phyloP scores from a whole-genome alignment of 208 protist genomes.

The Naegleria gruberi region DNA sequence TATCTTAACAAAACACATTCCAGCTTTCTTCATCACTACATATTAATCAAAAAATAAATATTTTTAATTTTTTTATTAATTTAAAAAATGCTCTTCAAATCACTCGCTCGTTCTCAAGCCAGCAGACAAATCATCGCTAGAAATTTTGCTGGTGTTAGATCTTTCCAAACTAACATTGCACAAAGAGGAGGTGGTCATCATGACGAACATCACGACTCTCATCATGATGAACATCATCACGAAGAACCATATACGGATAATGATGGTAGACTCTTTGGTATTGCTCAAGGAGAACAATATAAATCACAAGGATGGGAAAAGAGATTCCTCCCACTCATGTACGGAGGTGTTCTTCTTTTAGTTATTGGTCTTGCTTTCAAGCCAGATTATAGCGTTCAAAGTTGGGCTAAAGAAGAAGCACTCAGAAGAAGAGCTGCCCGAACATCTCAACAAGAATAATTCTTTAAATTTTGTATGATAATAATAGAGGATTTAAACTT shows the following conservation, averaged over 20 bases:
- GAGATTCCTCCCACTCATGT: background rate
- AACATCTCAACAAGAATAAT: background rate
- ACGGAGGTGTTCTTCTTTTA: background rate
- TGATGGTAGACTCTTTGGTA: background rate
- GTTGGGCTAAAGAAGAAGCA: background rate
- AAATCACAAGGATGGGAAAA: background rate
- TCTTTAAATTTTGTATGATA: no score
- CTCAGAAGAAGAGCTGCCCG: background rate
- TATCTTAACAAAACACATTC: no score
- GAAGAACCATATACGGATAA: background rate
- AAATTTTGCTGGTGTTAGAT: background rate
- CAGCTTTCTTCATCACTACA: no score
- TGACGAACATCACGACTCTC: background rate
- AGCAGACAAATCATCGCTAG: no score
- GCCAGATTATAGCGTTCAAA: background rate
- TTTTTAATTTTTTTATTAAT: background rate
- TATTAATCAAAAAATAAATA: no score
- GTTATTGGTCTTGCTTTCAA: background rate
- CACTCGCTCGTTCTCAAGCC: background rate
- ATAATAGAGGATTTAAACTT: no score
- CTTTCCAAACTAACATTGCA: background rate
- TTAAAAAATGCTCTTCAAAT: background rate
- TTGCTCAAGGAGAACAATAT: background rate
- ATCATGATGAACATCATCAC: background rate
- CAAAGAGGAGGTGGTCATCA: background rate